phyloP scores from a whole-genome alignment of 495 filamentous ascomycete species.

The Patellaria atrata region DNA sequence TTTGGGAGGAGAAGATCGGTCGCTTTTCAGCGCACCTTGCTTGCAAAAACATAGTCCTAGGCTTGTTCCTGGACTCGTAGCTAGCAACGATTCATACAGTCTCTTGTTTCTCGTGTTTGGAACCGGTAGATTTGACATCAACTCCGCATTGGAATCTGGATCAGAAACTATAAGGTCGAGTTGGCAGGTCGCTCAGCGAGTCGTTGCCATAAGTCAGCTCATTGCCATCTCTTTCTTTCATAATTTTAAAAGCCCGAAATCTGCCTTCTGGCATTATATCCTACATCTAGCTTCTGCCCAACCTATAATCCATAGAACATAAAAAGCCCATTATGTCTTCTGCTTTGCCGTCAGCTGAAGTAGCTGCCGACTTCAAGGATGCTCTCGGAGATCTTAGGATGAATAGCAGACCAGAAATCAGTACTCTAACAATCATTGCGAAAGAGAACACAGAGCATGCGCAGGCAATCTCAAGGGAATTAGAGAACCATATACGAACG shows the following conservation, averaged over 20 bases:
- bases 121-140: no score
- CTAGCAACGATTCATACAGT: constrained; percentile 17
- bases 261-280: no score
- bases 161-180: constrained; percentile 15
- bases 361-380: constrained; percentile 87
- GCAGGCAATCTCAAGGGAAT: constrained; percentile 69
- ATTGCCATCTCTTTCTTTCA: constrained; percentile 6
- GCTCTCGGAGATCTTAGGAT: constrained; percentile 80
- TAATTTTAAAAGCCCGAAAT: constrained; percentile 6
- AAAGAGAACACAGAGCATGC: constrained; percentile 93
- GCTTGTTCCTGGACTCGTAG: constrained; percentile 11
- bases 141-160: no score
- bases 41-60: no score
- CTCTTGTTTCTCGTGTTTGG: constrained; percentile 16
- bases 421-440: constrained; percentile 88
- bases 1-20: no score
- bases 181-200: constrained; percentile 9
- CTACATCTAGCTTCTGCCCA: constrained; percentile 5
- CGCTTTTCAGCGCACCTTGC: no score
- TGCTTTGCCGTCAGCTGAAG: constrained; percentile 63
- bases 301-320: constrained; percentile 3
- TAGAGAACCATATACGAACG: constrained; percentile 84
- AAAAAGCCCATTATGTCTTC: constrained; percentile 49
- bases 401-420: constrained; percentile 86
- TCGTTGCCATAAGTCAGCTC: constrained; percentile 8